phyloP scores from a whole-genome alignment of 495 filamentous ascomycete species.

The Hypomontagnella submonticulosa region DNA sequence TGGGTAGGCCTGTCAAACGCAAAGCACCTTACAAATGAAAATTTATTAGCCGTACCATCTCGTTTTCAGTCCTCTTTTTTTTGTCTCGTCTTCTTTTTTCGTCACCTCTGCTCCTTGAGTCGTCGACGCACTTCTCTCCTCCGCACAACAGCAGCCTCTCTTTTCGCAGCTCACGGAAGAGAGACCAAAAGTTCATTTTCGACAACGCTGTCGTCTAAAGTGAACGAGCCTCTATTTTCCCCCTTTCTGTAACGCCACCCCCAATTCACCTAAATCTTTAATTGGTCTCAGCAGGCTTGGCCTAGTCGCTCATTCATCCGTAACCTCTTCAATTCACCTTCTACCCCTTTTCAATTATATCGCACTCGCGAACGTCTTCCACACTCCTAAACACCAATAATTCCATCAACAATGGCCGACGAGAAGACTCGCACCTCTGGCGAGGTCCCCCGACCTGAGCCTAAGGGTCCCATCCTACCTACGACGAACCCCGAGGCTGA shows the following conservation, averaged over 20 bases:
- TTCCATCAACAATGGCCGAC: constrained; percentile 63
- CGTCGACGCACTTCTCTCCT: constrained; percentile 37
- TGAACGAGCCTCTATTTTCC: constrained; percentile 16
- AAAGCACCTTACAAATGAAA: constrained; percentile 38
- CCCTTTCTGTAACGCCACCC: constrained; percentile 20
- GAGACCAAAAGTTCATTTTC: constrained; percentile 29
- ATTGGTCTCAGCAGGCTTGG: constrained; percentile 46
- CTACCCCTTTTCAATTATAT: constrained; percentile 60
- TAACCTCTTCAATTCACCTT: constrained; percentile 34
- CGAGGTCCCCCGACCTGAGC: constrained; percentile 67
- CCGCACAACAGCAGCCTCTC: constrained; percentile 17
- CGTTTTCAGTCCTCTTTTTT: constrained; percentile 28
- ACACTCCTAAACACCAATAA: constrained; percentile 15
- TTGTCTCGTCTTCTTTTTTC: constrained; percentile 32
- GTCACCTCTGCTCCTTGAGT: constrained; percentile 32
- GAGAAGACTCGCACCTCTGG: constrained; percentile 84
- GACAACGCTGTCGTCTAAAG: constrained; percentile 2
- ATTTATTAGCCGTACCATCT: constrained; percentile 45
- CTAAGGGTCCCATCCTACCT: constrained; percentile 74
- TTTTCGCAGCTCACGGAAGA: constrained; percentile 34
- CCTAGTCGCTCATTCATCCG: constrained; percentile 47
- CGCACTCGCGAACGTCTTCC: constrained; percentile 29
- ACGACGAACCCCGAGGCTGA: constrained; percentile 78
- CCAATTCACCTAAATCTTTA: constrained; percentile 34
- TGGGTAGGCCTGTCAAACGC: constrained; percentile 25